Percentiles rank a stretch among this genome's conserved stretches.
phyloP scores from a whole-genome alignment of 1,139 yeast species.

The Debaryomycetaceae sp. region DNA sequence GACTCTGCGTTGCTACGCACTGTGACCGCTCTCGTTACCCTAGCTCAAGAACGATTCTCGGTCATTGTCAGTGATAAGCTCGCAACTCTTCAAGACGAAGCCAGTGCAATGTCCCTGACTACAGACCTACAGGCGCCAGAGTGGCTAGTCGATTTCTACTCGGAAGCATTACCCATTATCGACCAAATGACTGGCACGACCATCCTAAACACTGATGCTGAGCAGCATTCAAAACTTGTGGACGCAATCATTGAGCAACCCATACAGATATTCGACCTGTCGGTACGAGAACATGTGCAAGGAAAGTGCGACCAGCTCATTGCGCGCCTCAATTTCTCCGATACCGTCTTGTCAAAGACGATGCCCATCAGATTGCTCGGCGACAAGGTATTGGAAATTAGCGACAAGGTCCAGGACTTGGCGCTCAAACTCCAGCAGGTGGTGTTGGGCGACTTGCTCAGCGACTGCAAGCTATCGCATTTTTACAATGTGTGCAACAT shows the following conservation, averaged over 20 bases:
- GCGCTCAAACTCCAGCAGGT: constrained; percentile 27
- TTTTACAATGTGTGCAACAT: constrained; percentile 54
- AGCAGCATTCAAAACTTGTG: constrained; percentile 22
- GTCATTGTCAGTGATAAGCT: constrained; percentile 30
- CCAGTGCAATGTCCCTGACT: constrained; percentile 28
- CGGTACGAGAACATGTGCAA: constrained; percentile 16
- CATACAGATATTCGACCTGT: constrained; percentile 29
- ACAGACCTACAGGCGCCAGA: constrained; percentile 59
- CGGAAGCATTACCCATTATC: constrained; percentile 39
- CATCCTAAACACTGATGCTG: constrained; percentile 25
- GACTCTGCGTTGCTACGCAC: constrained; percentile 13
- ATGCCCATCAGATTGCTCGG: constrained; percentile 33
- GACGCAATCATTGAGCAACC: constrained; percentile 38
- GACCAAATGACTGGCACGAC: constrained; percentile 30
- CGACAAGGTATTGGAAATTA: constrained; percentile 30
- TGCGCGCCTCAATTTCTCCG: constrained; percentile 47
- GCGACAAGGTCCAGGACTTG: constrained; percentile 19
- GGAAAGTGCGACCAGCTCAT: constrained; percentile 27
- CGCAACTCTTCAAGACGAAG: constrained; percentile 27
- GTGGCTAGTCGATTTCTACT: constrained; percentile 53
- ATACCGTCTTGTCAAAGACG: constrained; percentile 44
- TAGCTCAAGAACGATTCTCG: constrained; percentile 31
- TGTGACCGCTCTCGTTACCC: constrained; percentile 14
- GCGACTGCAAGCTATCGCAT: constrained; percentile 41
- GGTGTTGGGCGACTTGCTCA: constrained; percentile 34